These are phyloP conservation scores for Sporothrix mexicana DNA, from an alignment of 2,329 filamentous ascomycete species.

Conservation along the genomic window DNA sequence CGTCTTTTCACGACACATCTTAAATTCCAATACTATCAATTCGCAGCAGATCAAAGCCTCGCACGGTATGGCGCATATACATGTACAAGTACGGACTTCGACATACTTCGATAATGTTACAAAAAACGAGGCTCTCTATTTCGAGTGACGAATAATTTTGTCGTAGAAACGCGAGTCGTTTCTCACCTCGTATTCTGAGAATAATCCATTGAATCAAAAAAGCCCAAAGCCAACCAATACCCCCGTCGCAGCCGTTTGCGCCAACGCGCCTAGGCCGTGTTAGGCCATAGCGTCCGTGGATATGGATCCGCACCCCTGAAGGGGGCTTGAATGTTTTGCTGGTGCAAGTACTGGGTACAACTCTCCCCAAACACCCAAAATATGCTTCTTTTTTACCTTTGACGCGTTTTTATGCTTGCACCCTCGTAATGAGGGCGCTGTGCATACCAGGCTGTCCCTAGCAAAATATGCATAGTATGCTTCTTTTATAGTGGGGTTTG, in stretches of 20 bases:
- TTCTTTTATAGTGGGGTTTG: conserved; percentile 4
- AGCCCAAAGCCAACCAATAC: neutral
- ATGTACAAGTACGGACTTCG: no score
- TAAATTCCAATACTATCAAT: neutral
- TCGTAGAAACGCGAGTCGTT: neutral
- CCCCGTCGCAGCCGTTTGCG: conserved; percentile 16
- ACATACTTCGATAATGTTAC: no score
- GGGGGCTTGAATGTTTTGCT: neutral
- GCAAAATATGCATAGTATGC: conserved; percentile 4
- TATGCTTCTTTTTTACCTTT: conserved; percentile 20
- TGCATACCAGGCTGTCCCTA: neutral
- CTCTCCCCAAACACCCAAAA: neutral
- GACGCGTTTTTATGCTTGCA: neutral
- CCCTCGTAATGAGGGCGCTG: neutral
- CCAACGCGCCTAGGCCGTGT: conserved; percentile 14
- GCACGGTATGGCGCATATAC: no score
- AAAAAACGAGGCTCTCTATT: conserved; percentile 4
- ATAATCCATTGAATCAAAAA: neutral
- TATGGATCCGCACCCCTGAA: conserved; percentile 19
- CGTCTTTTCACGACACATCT: neutral
- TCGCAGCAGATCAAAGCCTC: neutral
- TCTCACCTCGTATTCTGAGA: conserved; percentile 24
- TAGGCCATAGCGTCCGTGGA: conserved; percentile 15
- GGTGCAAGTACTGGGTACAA: conserved; percentile 4
- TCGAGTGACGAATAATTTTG: neutral